Evolutionary conservation across 163 green algal genomes (phyloP), one percentile per base, ranked within the genome.

Genomic region (Scenedesmus sp.): DNA sequence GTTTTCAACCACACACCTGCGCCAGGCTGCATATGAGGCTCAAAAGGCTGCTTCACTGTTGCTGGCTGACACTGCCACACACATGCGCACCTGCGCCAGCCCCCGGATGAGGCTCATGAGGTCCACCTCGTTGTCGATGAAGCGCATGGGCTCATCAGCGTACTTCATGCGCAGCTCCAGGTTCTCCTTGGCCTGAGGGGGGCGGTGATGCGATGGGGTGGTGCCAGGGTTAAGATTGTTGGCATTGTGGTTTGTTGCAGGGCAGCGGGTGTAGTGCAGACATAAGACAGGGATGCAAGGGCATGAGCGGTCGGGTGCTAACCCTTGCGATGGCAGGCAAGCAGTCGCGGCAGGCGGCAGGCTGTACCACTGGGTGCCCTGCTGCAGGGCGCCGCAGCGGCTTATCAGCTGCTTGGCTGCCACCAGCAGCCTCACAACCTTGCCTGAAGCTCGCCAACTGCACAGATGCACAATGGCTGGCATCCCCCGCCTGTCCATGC

Each of bases 91-190:
- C 92, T 95, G 94, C 81, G 96, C 84, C 34, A 98, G 88, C 73
- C 92, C 91, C 86, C 97, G 97, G 34, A 99, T 94, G 46, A 97
- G 95, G 82, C 98, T 95, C 92, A 99, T 97, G 73, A 99, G 95
- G 74, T 99, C 98, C 20, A 99, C 91, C 95, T 99, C 98, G 20
- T 94, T 98, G 3, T 99, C 98, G 91, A 99, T 94, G 92, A 99
- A 99, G 86, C 96, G 96, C 70, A 97, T 95, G 0, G 98, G 98
- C 82, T 97, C 82, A 64, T 99, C 96, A 1, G 95, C 90, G 91
- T 99, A 96, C 94, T 98, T 98, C 87, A 98, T 96, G 59, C 98
- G 97, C 87, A 96, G 94, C 90, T 98, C 97, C 90, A 99, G 87
- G 95, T 99, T 99, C 67, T 97, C 94, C 77, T 97, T 97, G 91